Conservation (phyloP, 345 rosid species). For the Citrus maxima region DNA sequence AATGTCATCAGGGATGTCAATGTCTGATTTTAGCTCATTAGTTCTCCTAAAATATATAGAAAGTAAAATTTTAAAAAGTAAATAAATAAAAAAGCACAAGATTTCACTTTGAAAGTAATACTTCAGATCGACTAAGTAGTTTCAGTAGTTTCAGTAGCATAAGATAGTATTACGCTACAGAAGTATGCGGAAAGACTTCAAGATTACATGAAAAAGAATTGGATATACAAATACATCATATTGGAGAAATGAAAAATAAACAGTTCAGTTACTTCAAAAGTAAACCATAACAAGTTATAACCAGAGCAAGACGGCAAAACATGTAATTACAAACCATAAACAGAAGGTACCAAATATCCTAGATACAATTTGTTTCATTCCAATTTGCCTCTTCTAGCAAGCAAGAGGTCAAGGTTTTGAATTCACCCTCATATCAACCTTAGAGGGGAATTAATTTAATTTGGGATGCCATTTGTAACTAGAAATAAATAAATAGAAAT, state of each 20-base stretch:
- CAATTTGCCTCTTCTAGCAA: not conserved
- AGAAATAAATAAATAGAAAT: no score
- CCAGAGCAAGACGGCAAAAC: not conserved
- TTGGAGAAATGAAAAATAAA: not conserved
- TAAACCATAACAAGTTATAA: not conserved
- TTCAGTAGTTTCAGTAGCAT: not conserved
- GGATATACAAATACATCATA: not conserved
- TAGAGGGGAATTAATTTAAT: not conserved
- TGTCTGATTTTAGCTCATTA: slow-evolving; percentile 74
- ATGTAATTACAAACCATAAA: not conserved
- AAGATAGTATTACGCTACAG: not conserved
- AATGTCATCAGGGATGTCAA: slow-evolving; percentile 61
- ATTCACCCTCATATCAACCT: not conserved
- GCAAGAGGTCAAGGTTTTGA: not conserved
- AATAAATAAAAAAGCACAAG: not conserved
- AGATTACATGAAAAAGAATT: not conserved
- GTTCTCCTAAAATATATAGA: slow-evolving; percentile 55
- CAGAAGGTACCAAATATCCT: not conserved
- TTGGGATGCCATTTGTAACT: not conserved
- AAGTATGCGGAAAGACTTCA: not conserved
- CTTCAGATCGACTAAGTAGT: not conserved
- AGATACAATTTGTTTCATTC: not conserved
- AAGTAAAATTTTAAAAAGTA: not conserved
- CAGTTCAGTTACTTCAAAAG: not conserved
- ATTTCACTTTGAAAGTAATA: not conserved